Evolutionary conservation across 768 basidiomycete genomes (phyloP).

Genomic region (Tylopilus balloui): DNA sequence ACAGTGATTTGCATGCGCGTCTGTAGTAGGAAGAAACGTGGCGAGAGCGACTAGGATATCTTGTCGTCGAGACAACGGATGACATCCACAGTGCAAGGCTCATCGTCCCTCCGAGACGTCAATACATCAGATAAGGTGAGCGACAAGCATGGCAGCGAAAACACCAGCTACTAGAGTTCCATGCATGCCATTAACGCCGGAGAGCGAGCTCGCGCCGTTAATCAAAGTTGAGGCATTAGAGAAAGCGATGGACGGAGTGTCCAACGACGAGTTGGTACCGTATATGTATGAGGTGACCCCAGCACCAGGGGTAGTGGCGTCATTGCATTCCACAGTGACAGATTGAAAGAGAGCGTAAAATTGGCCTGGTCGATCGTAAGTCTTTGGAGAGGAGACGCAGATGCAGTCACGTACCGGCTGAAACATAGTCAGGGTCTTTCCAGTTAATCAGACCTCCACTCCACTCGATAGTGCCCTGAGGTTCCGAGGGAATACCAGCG

Average conservation of each 20-base stretch:
- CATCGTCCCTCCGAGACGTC: not conserved
- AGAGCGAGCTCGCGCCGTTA: constrained; percentile 33
- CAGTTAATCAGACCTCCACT: constrained; percentile 81
- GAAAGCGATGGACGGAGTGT: constrained; percentile 51
- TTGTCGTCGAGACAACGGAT: not conserved
- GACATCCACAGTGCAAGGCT: not conserved
- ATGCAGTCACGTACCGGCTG: constrained; percentile 44
- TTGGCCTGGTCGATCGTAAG: constrained; percentile 42
- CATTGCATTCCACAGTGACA: constrained; percentile 60
- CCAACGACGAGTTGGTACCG: constrained; percentile 46
- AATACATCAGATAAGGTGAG: constrained; percentile 17
- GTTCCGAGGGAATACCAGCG: constrained; percentile 59
- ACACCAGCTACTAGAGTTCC: constrained; percentile 12
- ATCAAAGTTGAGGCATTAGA: constrained; percentile 56
- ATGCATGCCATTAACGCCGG: constrained; percentile 8
- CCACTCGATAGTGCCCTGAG: constrained; percentile 74
- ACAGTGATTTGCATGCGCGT: not conserved
- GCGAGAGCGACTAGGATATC: not conserved
- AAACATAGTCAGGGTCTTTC: constrained; percentile 68
- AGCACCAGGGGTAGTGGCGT: constrained; percentile 38
- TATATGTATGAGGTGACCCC: constrained; percentile 65
- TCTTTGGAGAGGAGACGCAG: not conserved
- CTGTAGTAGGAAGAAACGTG: not conserved
- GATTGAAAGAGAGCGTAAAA: constrained; percentile 64
- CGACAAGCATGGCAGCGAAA: constrained; percentile 13